Base-by-base conservation (phyloP, 768 basidiomycete species). In the Stropharia rugosoannulata region DNA sequence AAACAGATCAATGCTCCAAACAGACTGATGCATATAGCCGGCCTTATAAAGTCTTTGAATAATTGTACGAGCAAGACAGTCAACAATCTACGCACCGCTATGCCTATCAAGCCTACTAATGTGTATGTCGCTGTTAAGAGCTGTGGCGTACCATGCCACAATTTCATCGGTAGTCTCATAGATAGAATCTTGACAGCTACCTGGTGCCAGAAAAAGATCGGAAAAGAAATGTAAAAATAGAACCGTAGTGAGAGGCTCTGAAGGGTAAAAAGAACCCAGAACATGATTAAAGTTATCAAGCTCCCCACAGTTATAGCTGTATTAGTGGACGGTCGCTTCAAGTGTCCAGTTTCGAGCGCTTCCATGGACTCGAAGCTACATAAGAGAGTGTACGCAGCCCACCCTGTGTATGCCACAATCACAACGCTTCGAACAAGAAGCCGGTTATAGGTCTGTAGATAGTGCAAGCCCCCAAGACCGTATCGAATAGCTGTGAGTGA, bases 361-460 rank as follows among this genome's bases (percentile, higher is more conserved):
- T 74, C 72, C 16, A 65, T 56, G 5, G 79, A 73, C 22, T 80
- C 73, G 49, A 89, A 70, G 7, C 91, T 75, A 40, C 75, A 84
- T 5, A 83, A 67, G 0, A 84, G 81, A 5, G 82, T 74, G 66
- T 83, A 92, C 1, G 83, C 83, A 15, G 82, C 82, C 90, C 91
- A 95, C 49, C 90, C 90, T 2, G 78, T 66, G 68, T 95, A 94
- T 1, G 89, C 90, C 6, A 77, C 64, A 1, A 79, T 80, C 49
- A 93, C 91, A 59, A 93, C 83, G 2, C 64, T 71, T 13, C 85
- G 81, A 29, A 95, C 85, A 42, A 93, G 69, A 22, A 81, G 73
- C 15, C 89, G 84, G 65, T 95, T 90, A 66, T 93, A 94, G 66
- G 89, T 93, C 68, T 93, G 88, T 4, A 93, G 79, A 64, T 93